Conservation (phyloP, 1,139 yeast species). For the Kodamaea fungicola region DNA sequence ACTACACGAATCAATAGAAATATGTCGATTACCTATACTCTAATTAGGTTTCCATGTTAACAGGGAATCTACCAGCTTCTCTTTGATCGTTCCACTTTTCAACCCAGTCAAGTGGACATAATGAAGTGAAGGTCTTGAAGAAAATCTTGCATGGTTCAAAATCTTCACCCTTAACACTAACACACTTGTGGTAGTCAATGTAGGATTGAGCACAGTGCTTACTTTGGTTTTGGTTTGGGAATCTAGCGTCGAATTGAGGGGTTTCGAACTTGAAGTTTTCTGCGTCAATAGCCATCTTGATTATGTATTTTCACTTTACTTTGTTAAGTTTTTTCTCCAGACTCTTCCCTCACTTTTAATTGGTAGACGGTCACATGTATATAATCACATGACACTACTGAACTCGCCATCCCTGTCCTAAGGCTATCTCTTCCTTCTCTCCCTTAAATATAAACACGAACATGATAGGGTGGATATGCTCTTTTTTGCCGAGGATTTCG, state of each 20-base stretch:
- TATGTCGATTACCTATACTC: background rate
- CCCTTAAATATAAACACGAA: constrained; percentile 13
- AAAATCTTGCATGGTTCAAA: constrained; percentile 96
- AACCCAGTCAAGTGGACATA: constrained; percentile 92
- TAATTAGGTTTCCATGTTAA: constrained; percentile 19
- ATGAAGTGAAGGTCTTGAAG: constrained; percentile 83
- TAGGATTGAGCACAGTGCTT: constrained; percentile 98
- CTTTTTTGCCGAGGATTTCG: constrained; percentile 15
- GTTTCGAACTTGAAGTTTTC: constrained; percentile 62
- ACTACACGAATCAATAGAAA: too few relatives aligned
- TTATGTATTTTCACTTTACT: constrained; percentile 9
- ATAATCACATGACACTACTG: constrained; percentile 7
- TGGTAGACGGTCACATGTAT: constrained; percentile 7
- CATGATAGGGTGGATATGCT: constrained; percentile 20
- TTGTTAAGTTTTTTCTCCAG: constrained; percentile 5
- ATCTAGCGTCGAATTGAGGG: constrained; percentile 88
- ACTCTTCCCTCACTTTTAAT: constrained; percentile 9
- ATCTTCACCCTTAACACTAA: constrained; percentile 95
- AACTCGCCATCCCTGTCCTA: constrained; percentile 14
- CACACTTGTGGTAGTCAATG: constrained; percentile 97
- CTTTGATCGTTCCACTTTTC: constrained; percentile 97
- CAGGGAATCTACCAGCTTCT: constrained; percentile 52
- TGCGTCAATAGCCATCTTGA: constrained; percentile 42
- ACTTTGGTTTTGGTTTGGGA: constrained; percentile 96
- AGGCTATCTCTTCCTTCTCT: constrained; percentile 5